A percentile compares a stretch with the other conserved stretches of the same genome.
These are phyloP conservation scores for Acarospora socialis DNA, from an alignment of 2,329 filamentous ascomycete genomes.

Conservation along the genomic window DNA sequence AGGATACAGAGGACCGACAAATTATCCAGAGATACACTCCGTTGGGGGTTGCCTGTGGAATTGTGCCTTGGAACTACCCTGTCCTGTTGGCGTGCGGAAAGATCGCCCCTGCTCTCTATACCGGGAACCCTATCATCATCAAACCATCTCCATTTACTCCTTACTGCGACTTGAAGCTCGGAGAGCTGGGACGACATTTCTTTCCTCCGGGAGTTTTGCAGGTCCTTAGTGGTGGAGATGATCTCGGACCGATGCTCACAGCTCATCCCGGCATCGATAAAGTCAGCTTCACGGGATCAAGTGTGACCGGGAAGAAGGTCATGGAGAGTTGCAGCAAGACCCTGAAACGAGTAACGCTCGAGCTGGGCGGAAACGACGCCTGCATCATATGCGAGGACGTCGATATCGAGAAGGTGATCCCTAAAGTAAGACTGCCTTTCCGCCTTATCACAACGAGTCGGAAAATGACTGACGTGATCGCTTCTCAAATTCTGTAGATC, in stretches of 20 bases:
- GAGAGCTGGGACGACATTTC: conserved; percentile 34
- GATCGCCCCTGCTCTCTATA: conserved; percentile 34
- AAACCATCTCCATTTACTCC: conserved; percentile 46
- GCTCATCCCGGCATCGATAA: conserved; percentile 41
- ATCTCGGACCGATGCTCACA: conserved; percentile 39
- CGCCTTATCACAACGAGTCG: neutral
- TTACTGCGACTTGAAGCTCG: conserved; percentile 37
- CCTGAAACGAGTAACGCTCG: conserved; percentile 40
- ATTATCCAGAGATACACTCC: conserved; percentile 25
- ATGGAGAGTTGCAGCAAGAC: conserved; percentile 37
- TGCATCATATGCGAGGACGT: conserved; percentile 40
- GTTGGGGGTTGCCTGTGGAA: conserved; percentile 34
- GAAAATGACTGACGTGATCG: neutral
- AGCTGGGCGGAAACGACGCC: conserved; percentile 42
- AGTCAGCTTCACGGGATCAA: conserved; percentile 46
- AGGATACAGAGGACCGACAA: conserved; percentile 29
- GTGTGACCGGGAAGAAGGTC: conserved; percentile 35
- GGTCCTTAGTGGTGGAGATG: conserved; percentile 39
- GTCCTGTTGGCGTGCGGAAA: conserved; percentile 34
- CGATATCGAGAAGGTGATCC: conserved; percentile 33
- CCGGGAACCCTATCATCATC: conserved; percentile 42
- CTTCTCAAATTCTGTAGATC: conserved; percentile 19
- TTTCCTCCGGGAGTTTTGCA: conserved; percentile 45
- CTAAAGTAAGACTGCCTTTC: conserved; percentile 16
- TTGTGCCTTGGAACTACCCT: conserved; percentile 47